Evolutionary conservation across 2,329 filamentous ascomycete genomes (phyloP), one percentile per base, ranked within the genome.

Genomic region (Aspergillus sp.): DNA sequence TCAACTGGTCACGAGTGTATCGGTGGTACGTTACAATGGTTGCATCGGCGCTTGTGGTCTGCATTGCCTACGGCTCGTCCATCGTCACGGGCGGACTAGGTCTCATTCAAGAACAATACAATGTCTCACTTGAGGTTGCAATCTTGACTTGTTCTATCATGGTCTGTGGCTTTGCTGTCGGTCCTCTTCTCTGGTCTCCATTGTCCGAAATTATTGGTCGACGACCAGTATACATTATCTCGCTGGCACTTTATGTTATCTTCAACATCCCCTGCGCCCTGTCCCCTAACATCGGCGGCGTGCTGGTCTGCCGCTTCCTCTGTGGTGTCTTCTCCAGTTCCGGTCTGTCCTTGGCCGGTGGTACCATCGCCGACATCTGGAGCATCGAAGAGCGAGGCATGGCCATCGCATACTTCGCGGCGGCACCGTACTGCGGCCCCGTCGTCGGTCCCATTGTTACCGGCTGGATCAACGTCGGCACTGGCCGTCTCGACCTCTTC

Each of bases 1-100:
- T 92, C 80, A 93, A 92, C 72, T 93, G 89, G 89, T 85, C 82
- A 57, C 90, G 89, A 70, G 76, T 76, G 1, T 88, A 81, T 74
- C 92, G 91, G 74, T 92, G 90, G 89, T 90, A 87, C 69, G 87
- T 85, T 71, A 96, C 91, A n/a, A 89, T 94, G 85, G 85, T 90
- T 18, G 90, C 94, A 0, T 90, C 91, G 1, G 22, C 82, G 2
- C 88, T 87, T 2, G 90, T 87, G 69, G 90, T 90, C 67, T 86
- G 87, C 55, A 86, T 90, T 39, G 86, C 87, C 1, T 85, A 90
- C 53, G 81, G 82, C 18, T 90, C 87, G 29, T 85, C 87, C 4
- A 87, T 94, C 67, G 86, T 94, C 69, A 94, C 90, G 0, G 86
- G 90, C 12, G 89, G 92, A 69, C 81, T 94, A 7, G 77, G 69